These are phyloP conservation scores for Acacia melanoxylon DNA, from an alignment of 306 rosid genomes.

Conservation along the genomic window DNA sequence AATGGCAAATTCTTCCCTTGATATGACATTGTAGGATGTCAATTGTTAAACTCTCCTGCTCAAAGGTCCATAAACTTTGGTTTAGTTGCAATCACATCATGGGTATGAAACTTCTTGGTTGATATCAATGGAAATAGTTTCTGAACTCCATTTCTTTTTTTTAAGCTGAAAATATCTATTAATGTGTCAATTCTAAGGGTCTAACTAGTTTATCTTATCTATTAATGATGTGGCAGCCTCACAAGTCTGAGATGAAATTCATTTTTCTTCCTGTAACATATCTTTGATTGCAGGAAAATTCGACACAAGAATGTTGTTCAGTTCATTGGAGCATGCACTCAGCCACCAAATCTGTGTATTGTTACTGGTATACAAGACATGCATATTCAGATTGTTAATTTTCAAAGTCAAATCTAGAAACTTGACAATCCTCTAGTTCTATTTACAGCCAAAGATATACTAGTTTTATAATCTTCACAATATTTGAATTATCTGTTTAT, in stretches of 20 bases:
- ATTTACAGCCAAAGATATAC: neutral
- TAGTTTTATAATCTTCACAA: slow-evolving; percentile 30
- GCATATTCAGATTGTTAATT: slow-evolving; percentile 15
- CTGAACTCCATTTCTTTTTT: neutral
- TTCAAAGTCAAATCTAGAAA: neutral
- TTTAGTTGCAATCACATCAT: slow-evolving; percentile 13
- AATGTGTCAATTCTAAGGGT: slow-evolving; percentile 3
- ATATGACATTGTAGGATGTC: slow-evolving; percentile 15
- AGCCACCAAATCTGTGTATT: slow-evolving; percentile 85
- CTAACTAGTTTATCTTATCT: slow-evolving; percentile 1
- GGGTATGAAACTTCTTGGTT: neutral
- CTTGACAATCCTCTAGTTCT: neutral
- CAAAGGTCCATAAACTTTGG: slow-evolving; percentile 22
- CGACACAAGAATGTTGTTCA: slow-evolving; percentile 99
- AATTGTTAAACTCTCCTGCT: slow-evolving; percentile 16
- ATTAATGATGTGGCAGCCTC: slow-evolving; percentile 3
- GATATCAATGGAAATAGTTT: slow-evolving; percentile 12
- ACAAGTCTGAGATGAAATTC: slow-evolving; percentile 17
- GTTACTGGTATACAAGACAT: slow-evolving; percentile 75
- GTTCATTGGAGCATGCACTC: slow-evolving; percentile 96
- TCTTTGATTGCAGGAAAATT: slow-evolving; percentile 72
- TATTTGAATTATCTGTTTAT: slow-evolving; percentile 22
- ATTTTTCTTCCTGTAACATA: slow-evolving; percentile 25
- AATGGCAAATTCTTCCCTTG: slow-evolving; percentile 5
- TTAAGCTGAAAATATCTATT: slow-evolving; percentile 4